Evolutionary conservation across 1,139 yeast species (phyloP).

Genomic region (Lodderomyces theae): DNA sequence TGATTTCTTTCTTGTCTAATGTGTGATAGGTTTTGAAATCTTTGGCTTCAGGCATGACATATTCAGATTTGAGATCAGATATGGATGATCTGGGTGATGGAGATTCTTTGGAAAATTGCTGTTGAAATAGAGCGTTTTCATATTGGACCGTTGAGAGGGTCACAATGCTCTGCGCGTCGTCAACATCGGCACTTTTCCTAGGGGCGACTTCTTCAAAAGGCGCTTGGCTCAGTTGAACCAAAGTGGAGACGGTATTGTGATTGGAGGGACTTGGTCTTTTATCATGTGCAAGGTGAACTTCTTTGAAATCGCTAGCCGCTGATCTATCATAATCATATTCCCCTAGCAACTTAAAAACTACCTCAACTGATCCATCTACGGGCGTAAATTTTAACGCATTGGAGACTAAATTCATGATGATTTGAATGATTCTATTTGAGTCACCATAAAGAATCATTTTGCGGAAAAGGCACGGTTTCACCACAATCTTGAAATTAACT

Average conservation of each 20-base stretch:
- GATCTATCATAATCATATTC: constrained; percentile 58
- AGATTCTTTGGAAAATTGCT: constrained; percentile 47
- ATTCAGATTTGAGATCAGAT: constrained; percentile 1
- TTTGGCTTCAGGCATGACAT: constrained; percentile 11
- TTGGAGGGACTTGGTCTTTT: constrained; percentile 6
- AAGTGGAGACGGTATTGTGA: constrained; percentile 4
- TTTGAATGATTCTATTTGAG: constrained; percentile 80
- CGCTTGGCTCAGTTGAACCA: too few relatives aligned
- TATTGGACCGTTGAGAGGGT: constrained; percentile 54
- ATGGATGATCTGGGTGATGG: constrained; percentile 10
- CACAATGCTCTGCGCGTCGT: constrained; percentile 36
- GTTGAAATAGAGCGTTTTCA: constrained; percentile 52
- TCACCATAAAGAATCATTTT: constrained; percentile 76
- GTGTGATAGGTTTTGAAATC: constrained; percentile 12
- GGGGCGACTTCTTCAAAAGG: not conserved
- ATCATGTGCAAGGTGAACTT: constrained; percentile 27
- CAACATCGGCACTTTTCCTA: constrained; percentile 9
- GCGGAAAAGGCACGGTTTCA: constrained; percentile 60
- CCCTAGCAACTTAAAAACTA: constrained; percentile 63
- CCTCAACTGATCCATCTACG: constrained; percentile 75
- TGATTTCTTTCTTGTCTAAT: constrained; percentile 11
- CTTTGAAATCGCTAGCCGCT: constrained; percentile 26
- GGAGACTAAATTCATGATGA: constrained; percentile 82
- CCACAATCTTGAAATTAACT: constrained; percentile 56
- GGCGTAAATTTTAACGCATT: constrained; percentile 82